Percentiles rank a stretch among this genome's conserved stretches.
Evolutionary conservation across 1,284 basidiomycete species (phyloP).

Genomic region (Trichosporon inkin): DNA sequence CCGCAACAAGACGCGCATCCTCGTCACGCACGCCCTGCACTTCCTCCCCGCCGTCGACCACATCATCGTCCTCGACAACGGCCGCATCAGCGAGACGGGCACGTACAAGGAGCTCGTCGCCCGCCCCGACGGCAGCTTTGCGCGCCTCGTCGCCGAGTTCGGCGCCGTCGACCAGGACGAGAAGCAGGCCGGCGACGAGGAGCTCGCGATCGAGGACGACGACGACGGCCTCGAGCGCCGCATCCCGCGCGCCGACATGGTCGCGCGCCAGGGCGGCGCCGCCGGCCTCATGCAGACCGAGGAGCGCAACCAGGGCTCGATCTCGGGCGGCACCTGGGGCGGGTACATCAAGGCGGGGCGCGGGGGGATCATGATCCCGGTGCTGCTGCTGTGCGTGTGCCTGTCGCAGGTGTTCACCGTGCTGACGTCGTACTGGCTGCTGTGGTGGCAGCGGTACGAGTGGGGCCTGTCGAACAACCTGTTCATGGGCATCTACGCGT

Average conservation of each 20-base stretch:
- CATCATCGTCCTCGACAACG: slow-evolving; percentile 58
- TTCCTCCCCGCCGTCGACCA: slow-evolving; percentile 51
- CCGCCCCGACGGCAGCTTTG: slow-evolving; percentile 61
- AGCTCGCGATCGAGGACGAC: slow-evolving; percentile 45
- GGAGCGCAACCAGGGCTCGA: slow-evolving; percentile 46
- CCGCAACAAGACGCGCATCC: slow-evolving; percentile 68
- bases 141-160: slow-evolving; percentile 65
- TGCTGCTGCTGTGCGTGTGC: slow-evolving; percentile 49
- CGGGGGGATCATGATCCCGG: slow-evolving; percentile 53
- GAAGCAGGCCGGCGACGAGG: slow-evolving; percentile 47
- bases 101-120: slow-evolving; percentile 65
- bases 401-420: slow-evolving; percentile 46
- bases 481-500: slow-evolving; percentile 58
- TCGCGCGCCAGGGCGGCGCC: slow-evolving; percentile 37
- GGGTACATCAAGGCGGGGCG: slow-evolving; percentile 54
- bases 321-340: slow-evolving; percentile 44
- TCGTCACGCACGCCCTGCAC: slow-evolving; percentile 57
- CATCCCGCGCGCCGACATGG: slow-evolving; percentile 40
- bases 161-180: slow-evolving; percentile 56
- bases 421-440: slow-evolving; percentile 55
- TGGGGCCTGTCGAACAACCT: slow-evolving; percentile 43
- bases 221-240: background rate
- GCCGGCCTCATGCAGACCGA: slow-evolving; percentile 53
- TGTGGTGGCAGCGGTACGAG: slow-evolving; percentile 69
- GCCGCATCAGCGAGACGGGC: slow-evolving; percentile 69